Evolutionary conservation across 805 yeast genomes (phyloP), one percentile per base, ranked within the genome.

Genomic region (Sugiyamaella lignohabitans): DNA sequence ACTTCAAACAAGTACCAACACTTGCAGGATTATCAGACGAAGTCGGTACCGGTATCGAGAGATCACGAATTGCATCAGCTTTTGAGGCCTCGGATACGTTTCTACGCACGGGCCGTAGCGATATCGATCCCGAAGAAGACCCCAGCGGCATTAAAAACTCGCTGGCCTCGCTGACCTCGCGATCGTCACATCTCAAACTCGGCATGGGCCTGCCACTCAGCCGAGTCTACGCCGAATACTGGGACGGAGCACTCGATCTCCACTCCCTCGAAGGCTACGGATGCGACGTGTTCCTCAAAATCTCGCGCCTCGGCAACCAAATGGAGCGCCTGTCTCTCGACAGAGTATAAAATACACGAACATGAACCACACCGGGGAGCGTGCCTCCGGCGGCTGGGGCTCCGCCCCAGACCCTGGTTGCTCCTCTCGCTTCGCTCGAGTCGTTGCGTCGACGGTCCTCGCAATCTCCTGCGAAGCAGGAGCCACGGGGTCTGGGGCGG

Each of bases 141-240:
- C 27, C 23, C 20, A 47, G 36, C 8, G 38, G 20, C 10, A 35
- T 17, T 35, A 35, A 17, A 17, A 73, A 80, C 3, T 83, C 93
- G 1, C 68, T 89, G 49, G 72, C 75, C 43, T 73, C 78, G 23
- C 71, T 89, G 57, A 76, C 84, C 37, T 73, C 81, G 27, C 75
- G 97, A 52, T 84, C 93, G 1, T 80, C 84, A 22, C 76, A 84
- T 49, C 76, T 75, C 56, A 84, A 84, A 44, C 66, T 91, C 23
- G 97, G 97, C 0, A 74, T 91, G 49, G 96, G 97, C 0, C 69
- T 91, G 50, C 96, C 98, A 0, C 80, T 91, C 84, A 84, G 96
- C 58, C 82, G 86, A 55, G 87, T 89, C 0, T 91, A 91, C 60
- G 87, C 95, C 0, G 97, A 91, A 57, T 91, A 91, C 64, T 91